Evolutionary conservation across 139 green algal genomes (phyloP), one percentile per base, ranked within the genome.

Genomic region (Astrephomene gubernaculifera): DNA sequence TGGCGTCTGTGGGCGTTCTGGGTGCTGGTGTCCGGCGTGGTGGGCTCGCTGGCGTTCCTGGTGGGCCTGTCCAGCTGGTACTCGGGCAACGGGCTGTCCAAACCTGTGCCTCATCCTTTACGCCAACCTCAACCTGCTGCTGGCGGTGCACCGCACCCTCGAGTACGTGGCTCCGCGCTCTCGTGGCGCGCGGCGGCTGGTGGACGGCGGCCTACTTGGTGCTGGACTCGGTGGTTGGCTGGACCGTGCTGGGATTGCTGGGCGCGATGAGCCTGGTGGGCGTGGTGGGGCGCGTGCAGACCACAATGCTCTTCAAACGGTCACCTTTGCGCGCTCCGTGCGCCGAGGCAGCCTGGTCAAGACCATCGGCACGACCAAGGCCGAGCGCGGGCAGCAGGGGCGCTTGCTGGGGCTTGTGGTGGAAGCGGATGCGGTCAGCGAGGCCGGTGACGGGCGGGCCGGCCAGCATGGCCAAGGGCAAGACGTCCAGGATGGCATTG

Each of bases 71-170:
- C 71, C 0, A 27, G n/a, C n/a, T 88, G 60, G 61, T 88, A 83
- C 71, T 65, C 63, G 4, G 83, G 83, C 45, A 82, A 39, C 52
- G 82, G 82, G 4, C 43, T 81, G 35, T 27, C 53, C 73, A 90
- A n/a, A 92, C 82, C 74, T 92, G 44, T 7, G 79, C 6, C 73
- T 88, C 38, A 86, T 92, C 61, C 9, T 86, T 19, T 92, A 90
- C 64, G 81, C 81, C 72, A 90, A 92, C 63, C 27, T 86, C 17
- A 74, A 75, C 22, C n/a, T 92, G 25, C 29, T 88, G 27, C 68
- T 86, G 36, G 71, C 74, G 1, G 45, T 53, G 24, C 84, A 88
- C 53, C 74, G 74, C 25, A 31, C 49, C 5, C 36, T 71, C 21
- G 80, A 71, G 43, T 36, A 85, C 44, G 4, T 81, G 19, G 65